Percentiles rank a stretch among this genome's conserved stretches.
These are phyloP conservation scores for Arabis alpina DNA, from an alignment of 345 rosid genomes.

Conservation along the genomic window DNA sequence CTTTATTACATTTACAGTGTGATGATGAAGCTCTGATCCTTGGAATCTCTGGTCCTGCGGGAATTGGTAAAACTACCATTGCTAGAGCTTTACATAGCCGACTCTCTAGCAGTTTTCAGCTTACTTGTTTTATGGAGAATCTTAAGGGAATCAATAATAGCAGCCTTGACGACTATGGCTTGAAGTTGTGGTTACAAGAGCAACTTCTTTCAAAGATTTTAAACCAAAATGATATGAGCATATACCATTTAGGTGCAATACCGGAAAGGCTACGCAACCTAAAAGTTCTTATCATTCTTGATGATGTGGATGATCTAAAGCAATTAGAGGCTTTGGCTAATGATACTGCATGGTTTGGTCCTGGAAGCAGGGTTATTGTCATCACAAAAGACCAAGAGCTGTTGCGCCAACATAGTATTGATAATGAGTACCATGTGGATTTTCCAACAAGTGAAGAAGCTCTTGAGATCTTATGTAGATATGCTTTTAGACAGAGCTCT, in stretches of 20 bases:
- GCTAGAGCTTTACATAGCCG: not conserved
- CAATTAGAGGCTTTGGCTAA: slow-evolving; percentile 7
- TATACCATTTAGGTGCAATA: not conserved
- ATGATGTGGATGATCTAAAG: not conserved
- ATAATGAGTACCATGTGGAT: not conserved
- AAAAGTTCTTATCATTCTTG: slow-evolving; percentile 4
- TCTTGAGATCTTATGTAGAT: not conserved
- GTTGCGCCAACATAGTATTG: not conserved
- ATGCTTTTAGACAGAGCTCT: not conserved
- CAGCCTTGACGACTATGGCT: not conserved
- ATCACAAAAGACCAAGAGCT: not conserved
- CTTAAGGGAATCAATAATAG: not conserved
- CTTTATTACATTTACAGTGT: slow-evolving; percentile 12
- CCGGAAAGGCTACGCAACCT: not conserved
- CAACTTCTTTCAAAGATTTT: not conserved
- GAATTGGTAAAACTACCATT: slow-evolving; percentile 25
- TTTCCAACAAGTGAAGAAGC: not conserved
- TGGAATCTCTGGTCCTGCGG: too few species aligned
- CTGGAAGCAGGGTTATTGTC: slow-evolving; percentile 8
- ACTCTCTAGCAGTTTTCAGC: not conserved
- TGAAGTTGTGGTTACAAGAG: not conserved
- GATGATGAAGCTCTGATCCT: not conserved
- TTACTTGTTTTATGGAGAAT: slow-evolving; percentile 17
- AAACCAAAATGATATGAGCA: not conserved
- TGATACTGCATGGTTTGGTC: not conserved